Evolutionary conservation across 495 filamentous ascomycete species (phyloP).

Genomic region (Rhizodiscina lignyota): DNA sequence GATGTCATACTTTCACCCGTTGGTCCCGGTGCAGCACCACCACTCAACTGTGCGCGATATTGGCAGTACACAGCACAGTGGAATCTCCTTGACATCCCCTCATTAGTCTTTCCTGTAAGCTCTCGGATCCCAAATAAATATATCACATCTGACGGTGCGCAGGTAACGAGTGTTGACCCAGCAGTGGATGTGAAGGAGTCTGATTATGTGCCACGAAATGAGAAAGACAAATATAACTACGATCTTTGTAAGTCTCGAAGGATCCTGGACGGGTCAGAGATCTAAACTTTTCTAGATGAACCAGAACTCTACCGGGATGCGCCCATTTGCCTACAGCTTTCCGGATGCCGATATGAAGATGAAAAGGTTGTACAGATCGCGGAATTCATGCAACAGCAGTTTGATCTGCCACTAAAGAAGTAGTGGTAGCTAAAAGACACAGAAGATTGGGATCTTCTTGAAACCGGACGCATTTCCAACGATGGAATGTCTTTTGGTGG

Average conservation of each 20-base stretch:
- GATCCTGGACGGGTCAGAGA: neutral
- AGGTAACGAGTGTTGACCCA: slow-evolving; percentile 25
- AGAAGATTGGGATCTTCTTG: neutral
- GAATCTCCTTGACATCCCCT: slow-evolving; percentile 58
- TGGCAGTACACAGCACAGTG: slow-evolving; percentile 60
- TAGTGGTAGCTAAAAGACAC: neutral
- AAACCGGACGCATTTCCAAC: too few species aligned
- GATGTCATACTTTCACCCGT: slow-evolving; percentile 58
- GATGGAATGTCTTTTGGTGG: too few species aligned
- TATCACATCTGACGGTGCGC: neutral
- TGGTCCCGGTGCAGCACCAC: slow-evolving; percentile 40
- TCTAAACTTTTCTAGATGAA: slow-evolving; percentile 10
- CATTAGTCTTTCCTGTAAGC: slow-evolving; percentile 35
- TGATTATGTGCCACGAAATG: slow-evolving; percentile 20
- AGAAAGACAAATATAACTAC: slow-evolving; percentile 24
- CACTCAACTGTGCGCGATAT: slow-evolving; percentile 41
- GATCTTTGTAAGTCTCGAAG: slow-evolving; percentile 15
- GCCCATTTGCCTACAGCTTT: slow-evolving; percentile 26
- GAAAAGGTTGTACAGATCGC: slow-evolving; percentile 28
- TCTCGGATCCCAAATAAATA: neutral
- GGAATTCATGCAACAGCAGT: slow-evolving; percentile 18
- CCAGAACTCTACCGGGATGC: slow-evolving; percentile 15
- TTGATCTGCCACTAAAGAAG: slow-evolving; percentile 10
- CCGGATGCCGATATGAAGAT: slow-evolving; percentile 25
- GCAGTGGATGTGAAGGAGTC: slow-evolving; percentile 16